Base-by-base conservation (phyloP, 2,329 filamentous ascomycete genomes). In the Paecilomyces sp. region DNA sequence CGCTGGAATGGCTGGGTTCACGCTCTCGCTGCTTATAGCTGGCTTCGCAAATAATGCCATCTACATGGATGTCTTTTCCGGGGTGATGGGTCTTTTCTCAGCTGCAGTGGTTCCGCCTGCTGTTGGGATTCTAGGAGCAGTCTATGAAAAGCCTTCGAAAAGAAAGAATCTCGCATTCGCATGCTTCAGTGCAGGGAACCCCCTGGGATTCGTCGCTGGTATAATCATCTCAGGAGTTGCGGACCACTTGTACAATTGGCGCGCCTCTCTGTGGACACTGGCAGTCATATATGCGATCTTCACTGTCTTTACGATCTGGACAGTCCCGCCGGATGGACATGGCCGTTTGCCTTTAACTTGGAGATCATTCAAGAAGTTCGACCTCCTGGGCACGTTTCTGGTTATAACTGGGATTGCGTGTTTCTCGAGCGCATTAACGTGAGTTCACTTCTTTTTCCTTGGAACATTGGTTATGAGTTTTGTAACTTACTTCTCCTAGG, bases 91-190 rank as follows among this genome's bases (percentile, higher is more conserved):
- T 3, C 75, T 89, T n/a, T 82, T 83, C 58, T 83, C 83, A 5
- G 87, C 87, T 0, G 83, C 84, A 58, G 81, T 85, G 1, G 82
- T 88, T 1, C 85, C 86, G 4, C 84, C 86, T 0, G 85, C 85
- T 0, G 83, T 88, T 54, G 86, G 85, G 0, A 83, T 86, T 55
- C 75, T 90, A 0, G 87, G 87, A 13, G 80, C 82, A 0, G 81
- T 85, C 7, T 90, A 90, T 63, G 78, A 80, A n/a, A 78, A 78
- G 64, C 86, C 87, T 0, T 82, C 78, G 11, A 79, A 78, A 60
- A 74, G 85, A n/a, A 88, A 88, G 76, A 88, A 88, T 64, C 75
- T 79, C 62, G 85, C 82, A 0, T 88, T 88, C 68, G 85, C 85
- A 0, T 86, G 84, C 63, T 88, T 88, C 65, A 79, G 76, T 30